Evolutionary conservation across 352 stramenopile genomes (phyloP), one percentile per base, ranked within the genome.

Genomic region (Phytophthora chlamydospora): DNA sequence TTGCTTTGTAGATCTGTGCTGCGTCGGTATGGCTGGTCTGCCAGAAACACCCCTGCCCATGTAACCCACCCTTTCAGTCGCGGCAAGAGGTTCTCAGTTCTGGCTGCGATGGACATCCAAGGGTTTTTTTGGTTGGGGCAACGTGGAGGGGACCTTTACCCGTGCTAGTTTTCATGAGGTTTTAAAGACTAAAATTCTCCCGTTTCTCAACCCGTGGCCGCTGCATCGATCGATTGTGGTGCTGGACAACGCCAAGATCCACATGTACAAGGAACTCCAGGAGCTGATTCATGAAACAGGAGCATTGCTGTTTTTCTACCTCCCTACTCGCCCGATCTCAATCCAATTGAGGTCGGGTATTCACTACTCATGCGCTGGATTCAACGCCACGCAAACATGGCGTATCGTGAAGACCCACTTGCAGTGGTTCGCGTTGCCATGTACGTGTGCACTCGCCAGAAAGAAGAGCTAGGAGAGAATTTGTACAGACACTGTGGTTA

Each of bases 241-340:
- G 6, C 12, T 75, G 0, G 55, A 75, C 56, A 67, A 71, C 38
- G 66, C 55, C 12, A 62, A 62, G 3, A 71, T 70, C 24, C 66
- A 67, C 16, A 67, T 71, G 55, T 42, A 42, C n/a, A 10, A 19
- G 27, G 21, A 57, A 16, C 13, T 45, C 0, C n/a, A 55, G 33
- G 33, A 31, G 6, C 10, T 55, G 5, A 33, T 55, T n/a, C 47
- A 55, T 42, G 31, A 21, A 6, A 42, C 32, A 6, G 34, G 47
- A 7, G 33, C 32, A n/a, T 16, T 60, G 2, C 33, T 58, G 8
- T 61, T 67, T 35, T 67, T 57, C 44, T 57, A n/a, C 31, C 44
- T 6, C 49, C 58, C 24, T 29, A 29, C 24, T 29, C 24, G 24
- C 24, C 24, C 24, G 24, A 29, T 6, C 24, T 29, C 24, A 29